phyloP scores from a whole-genome alignment of 352 stramenopile genomes.

The Globisporangium spinosum region DNA sequence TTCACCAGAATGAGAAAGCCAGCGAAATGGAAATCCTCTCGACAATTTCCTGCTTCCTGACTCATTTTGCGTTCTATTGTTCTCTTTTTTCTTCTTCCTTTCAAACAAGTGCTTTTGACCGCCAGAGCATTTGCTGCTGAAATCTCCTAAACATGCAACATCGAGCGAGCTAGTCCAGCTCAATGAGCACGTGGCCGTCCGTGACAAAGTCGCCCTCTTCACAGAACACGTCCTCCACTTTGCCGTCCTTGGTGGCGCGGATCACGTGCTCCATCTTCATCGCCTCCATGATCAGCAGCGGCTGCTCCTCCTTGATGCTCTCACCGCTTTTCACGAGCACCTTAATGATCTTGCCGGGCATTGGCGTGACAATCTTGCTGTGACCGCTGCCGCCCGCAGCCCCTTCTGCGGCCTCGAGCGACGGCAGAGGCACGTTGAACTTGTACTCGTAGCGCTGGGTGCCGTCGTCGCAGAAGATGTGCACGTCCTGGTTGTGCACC shows the following conservation, averaged over 20 bases:
- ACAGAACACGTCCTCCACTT: constrained; percentile 67
- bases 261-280: constrained; percentile 97
- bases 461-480: constrained; percentile 77
- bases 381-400: constrained; percentile 29
- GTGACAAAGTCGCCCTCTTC: constrained; percentile 73
- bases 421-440: constrained; percentile 69
- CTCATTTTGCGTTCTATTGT: not conserved
- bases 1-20: not conserved
- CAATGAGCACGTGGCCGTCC: constrained; percentile 69
- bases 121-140: not conserved
- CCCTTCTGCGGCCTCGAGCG: constrained; percentile 30
- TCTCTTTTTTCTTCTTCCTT: not conserved
- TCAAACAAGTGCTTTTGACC: not conserved
- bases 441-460: constrained; percentile 78
- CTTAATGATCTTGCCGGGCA: constrained; percentile 94
- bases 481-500: constrained; percentile 60
- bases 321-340: constrained; percentile 89
- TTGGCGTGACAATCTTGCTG: constrained; percentile 84
- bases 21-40: not conserved
- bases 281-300: constrained; percentile 94
- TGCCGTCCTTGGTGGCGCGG: constrained; percentile 64
- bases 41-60: not conserved
- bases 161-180: constrained; percentile 37
- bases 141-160: not conserved
- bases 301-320: constrained; percentile 80